phyloP scores from a whole-genome alignment of 2,329 filamentous ascomycete species.

The Rugonectria rugulosa region DNA sequence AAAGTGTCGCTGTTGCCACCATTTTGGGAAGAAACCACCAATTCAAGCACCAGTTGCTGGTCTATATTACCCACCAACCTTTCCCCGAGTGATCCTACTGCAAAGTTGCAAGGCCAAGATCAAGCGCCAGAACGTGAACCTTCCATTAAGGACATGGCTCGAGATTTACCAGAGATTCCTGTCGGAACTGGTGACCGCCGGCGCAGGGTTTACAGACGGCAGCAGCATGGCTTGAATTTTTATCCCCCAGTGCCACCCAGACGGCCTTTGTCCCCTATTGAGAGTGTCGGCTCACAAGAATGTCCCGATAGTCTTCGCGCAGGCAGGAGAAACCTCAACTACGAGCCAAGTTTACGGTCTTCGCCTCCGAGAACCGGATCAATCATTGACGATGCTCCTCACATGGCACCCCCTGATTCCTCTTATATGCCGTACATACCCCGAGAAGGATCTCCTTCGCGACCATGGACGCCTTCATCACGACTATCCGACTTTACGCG shows the following conservation, averaged over 20 bases:
- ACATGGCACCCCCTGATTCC: slow-evolving; percentile 69
- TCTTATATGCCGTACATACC: slow-evolving; percentile 67
- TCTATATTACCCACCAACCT: slow-evolving; percentile 26
- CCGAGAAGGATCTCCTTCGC: slow-evolving; percentile 58
- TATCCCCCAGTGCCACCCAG: slow-evolving; percentile 26
- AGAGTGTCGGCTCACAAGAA: slow-evolving; percentile 35
- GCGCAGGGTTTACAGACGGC: slow-evolving; percentile 42
- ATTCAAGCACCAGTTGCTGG: slow-evolving; percentile 21
- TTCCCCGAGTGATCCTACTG: slow-evolving; percentile 43
- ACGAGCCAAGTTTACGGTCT: slow-evolving; percentile 62
- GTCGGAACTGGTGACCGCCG: slow-evolving; percentile 54
- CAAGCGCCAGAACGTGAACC: slow-evolving; percentile 44
- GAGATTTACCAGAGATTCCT: slow-evolving; percentile 59
- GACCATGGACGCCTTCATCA: slow-evolving; percentile 66
- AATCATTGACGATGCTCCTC: slow-evolving; percentile 62
- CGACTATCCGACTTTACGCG: slow-evolving; percentile 58
- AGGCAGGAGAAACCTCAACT: slow-evolving; percentile 50
- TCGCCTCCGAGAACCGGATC: slow-evolving; percentile 55
- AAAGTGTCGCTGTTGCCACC: slow-evolving; percentile 14
- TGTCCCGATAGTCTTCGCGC: slow-evolving; percentile 54
- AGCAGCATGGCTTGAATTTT: slow-evolving; percentile 36
- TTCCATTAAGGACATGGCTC: slow-evolving; percentile 44
- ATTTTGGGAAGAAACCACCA: slow-evolving; percentile 21
- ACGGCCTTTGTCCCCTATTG: slow-evolving; percentile 11
- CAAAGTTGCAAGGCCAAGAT: slow-evolving; percentile 58